Conservation (phyloP, 345 rosid genomes). For the Acer saccharum region DNA sequence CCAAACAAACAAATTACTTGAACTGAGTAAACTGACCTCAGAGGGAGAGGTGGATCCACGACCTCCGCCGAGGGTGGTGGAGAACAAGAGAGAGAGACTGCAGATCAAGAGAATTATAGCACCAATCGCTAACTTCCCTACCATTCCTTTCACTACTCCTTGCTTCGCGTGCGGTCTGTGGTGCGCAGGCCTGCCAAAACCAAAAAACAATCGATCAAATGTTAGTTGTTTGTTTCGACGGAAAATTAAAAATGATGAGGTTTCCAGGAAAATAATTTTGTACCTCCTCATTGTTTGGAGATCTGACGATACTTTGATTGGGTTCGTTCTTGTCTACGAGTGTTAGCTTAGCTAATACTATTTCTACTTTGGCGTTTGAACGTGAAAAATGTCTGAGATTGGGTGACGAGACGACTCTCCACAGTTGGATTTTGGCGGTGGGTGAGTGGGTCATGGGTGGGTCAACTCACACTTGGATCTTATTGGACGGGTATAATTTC, state of each 20-base stretch:
- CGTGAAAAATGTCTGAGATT: background rate
- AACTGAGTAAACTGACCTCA: constrained; percentile 42
- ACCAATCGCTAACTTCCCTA: constrained; percentile 63
- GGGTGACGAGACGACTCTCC: background rate
- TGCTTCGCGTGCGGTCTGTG: constrained; percentile 70
- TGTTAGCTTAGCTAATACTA: background rate
- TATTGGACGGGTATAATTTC: too few species aligned
- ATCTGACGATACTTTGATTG: background rate
- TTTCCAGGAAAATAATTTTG: background rate
- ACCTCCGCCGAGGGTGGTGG: constrained; percentile 46
- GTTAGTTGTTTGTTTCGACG: background rate
- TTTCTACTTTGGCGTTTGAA: background rate
- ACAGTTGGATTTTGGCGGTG: background rate
- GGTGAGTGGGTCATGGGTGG: background rate
- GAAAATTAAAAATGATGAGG: background rate
- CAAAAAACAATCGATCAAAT: too few species aligned
- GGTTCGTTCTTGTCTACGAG: too few species aligned
- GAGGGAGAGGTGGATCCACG: constrained; percentile 47
- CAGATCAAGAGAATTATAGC: constrained; percentile 73
- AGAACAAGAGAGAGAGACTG: constrained; percentile 64
- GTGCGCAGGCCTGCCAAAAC: constrained; percentile 55
- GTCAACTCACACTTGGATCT: background rate
- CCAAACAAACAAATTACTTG: constrained; percentile 22
- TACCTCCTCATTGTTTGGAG: background rate
- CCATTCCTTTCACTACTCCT: constrained; percentile 61